These are phyloP conservation scores for Saccharum officinarum DNA, from an alignment of 176 grass and related monocot genomes.

Conservation along the genomic window DNA sequence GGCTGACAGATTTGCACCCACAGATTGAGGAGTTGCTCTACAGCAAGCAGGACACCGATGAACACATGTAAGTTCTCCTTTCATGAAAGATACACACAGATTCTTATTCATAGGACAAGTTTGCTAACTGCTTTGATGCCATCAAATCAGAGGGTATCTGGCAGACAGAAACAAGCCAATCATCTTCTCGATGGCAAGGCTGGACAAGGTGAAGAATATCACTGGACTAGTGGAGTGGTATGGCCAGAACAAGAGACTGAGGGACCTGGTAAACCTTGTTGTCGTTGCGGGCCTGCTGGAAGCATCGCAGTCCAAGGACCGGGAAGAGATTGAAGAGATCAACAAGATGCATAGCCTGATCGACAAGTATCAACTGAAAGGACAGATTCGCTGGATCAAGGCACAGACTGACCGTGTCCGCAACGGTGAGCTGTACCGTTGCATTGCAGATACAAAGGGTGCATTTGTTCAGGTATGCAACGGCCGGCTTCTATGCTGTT, in stretches of 20 bases:
- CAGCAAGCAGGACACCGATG: constrained; percentile 63
- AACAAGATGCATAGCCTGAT: constrained; percentile 95
- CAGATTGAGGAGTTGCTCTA: constrained; percentile 92
- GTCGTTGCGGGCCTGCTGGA: constrained; percentile 81
- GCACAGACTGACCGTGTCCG: constrained; percentile 83
- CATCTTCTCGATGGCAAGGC: constrained; percentile 95
- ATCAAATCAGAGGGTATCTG: constrained; percentile 53
- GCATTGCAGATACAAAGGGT: constrained; percentile 81
- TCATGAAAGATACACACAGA: not conserved
- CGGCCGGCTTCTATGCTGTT: not conserved
- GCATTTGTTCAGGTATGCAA: constrained; percentile 86
- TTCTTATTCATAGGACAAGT: constrained; percentile 11
- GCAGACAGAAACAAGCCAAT: constrained; percentile 79
- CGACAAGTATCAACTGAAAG: constrained; percentile 73
- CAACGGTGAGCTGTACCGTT: constrained; percentile 91
- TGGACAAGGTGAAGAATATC: constrained; percentile 95
- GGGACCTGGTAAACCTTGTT: constrained; percentile 79
- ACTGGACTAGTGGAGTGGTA: constrained; percentile 94
- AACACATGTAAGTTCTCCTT: constrained; percentile 68
- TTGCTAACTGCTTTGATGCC: constrained; percentile 33
- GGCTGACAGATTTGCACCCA: constrained; percentile 61
- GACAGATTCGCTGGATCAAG: constrained; percentile 88
- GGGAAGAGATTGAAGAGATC: constrained; percentile 95
- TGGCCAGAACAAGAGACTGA: constrained; percentile 80
- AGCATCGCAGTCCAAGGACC: constrained; percentile 82